Percentiles rank a stretch among this genome's conserved stretches.
phyloP scores from a whole-genome alignment of 768 basidiomycete species.

The Suillus occidentalis region DNA sequence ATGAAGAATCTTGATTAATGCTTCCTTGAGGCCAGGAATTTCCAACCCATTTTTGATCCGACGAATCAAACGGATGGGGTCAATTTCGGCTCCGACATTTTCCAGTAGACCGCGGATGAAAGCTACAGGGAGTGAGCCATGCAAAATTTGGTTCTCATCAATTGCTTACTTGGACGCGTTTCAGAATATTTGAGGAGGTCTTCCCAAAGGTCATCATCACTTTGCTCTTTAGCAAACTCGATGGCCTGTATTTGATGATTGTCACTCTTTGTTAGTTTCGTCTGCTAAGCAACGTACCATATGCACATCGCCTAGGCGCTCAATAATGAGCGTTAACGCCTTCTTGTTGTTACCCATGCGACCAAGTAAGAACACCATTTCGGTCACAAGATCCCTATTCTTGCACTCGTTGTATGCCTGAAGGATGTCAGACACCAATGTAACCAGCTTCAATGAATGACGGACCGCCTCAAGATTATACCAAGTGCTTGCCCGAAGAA shows the following conservation, averaged over 20 bases:
- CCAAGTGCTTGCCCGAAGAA: constrained; percentile 85
- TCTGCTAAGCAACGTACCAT: constrained; percentile 48
- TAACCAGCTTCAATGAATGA: neutral
- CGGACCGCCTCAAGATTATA: constrained; percentile 84
- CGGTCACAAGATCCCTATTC: constrained; percentile 82
- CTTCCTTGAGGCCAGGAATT: constrained; percentile 92
- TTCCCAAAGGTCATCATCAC: constrained; percentile 97
- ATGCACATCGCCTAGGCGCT: constrained; percentile 89
- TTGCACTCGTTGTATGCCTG: constrained; percentile 88
- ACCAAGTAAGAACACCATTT: constrained; percentile 97
- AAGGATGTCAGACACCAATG: constrained; percentile 1
- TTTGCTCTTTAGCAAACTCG: constrained; percentile 97
- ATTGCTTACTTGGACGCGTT: constrained; percentile 73
- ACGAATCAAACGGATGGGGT: constrained; percentile 90
- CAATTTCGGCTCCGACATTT: constrained; percentile 95
- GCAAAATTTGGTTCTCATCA: neutral
- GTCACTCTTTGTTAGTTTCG: constrained; percentile 5
- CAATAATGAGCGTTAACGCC: constrained; percentile 92
- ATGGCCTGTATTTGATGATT: constrained; percentile 62
- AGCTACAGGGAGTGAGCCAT: constrained; percentile 40
- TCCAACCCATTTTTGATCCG: constrained; percentile 96
- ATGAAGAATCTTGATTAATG: constrained; percentile 94
- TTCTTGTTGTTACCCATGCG: constrained; percentile 98
- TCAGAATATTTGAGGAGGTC: constrained; percentile 94
- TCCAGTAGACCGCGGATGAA: constrained; percentile 95